Evolutionary conservation across 1,139 yeast species (phyloP).

Genomic region (Suhomyces ambrosiae): DNA sequence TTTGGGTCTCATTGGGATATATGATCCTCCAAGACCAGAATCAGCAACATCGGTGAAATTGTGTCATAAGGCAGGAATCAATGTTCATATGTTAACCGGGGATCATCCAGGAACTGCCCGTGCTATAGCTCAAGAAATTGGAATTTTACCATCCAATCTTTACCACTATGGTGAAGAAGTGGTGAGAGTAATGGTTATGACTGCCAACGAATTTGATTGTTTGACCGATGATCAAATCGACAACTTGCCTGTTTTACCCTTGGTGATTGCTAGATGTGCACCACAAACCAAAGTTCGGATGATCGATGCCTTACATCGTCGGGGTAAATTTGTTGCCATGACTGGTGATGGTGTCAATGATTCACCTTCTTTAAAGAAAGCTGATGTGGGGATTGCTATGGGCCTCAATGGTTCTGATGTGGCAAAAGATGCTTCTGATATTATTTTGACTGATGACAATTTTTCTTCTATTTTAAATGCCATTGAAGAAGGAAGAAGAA

Average conservation of each 20-base stretch:
- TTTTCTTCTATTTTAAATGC: constrained; percentile 78
- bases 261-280: constrained; percentile 83
- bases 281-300: constrained; percentile 84
- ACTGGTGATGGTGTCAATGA: constrained; percentile 90
- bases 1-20: constrained; percentile 75
- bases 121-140: constrained; percentile 85
- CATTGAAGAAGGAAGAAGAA: constrained; percentile 80
- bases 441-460: constrained; percentile 73
- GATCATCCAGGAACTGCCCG: constrained; percentile 83
- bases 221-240: constrained; percentile 67
- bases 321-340: constrained; percentile 75
- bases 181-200: constrained; percentile 70
- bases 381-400: constrained; percentile 90
- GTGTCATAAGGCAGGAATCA: constrained; percentile 78
- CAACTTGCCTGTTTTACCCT: constrained; percentile 66
- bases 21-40: constrained; percentile 81
- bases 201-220: constrained; percentile 71
- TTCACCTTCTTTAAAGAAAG: constrained; percentile 76
- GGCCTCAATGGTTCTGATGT: constrained; percentile 82
- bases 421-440: constrained; percentile 79
- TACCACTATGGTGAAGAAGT: constrained; percentile 64
- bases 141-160: constrained; percentile 72
- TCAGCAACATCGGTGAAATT: constrained; percentile 65
- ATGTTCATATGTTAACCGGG: constrained; percentile 85
- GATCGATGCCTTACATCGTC: constrained; percentile 80